Evolutionary conservation across 768 basidiomycete genomes (phyloP), one percentile per base, ranked within the genome.

Genomic region (Amanita thiersii): DNA sequence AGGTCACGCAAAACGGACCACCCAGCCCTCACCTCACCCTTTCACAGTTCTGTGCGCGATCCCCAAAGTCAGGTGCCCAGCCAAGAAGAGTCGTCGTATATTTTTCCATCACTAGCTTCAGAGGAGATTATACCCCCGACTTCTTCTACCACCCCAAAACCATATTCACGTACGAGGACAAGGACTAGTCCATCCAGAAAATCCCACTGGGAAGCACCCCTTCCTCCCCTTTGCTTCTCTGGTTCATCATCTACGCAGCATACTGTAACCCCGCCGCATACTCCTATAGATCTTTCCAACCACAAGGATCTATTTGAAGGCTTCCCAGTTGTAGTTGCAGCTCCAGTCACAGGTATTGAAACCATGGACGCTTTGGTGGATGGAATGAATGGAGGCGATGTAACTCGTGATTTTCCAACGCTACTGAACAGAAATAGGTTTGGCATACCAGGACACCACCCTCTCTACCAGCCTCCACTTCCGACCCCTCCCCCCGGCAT

Each of bases 281-380:
- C 85, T 0, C 86, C 84, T 2, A 59, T 68, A 19, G 79, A 81
- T 53, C 59, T 58, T 43, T 52, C 56, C 24, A 52, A 56, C 15
- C 63, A 64, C 18, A 58, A 45, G 29, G 66, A 68, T 33, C 72
- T 65, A 12, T 60, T 73, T 34, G 68, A 73, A 37, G 58, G 72
- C 37, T 76, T 80, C 50, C 68, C 80, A 11, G 79, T 81, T 18
- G 56, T 85, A 19, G 86, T 90, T 14, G 75, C 86, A 32, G 86
- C 86, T 14, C 85, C 86, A 3, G 62, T 83, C 5, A 59, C 85
- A 4, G 86, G 86, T 2, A 86, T 91, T 6, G 87, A 89, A 62
- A 79, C 78, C 6, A 84, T 91, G 79, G 88, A 91, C 56, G 88
- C 88, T 9, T 60, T 91, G 40, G 88, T 91, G 5, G 87, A 89